Evolutionary conservation across 2,329 filamentous ascomycete genomes (phyloP), one percentile per base, ranked within the genome.

Genomic region (Talaromyces sp.): DNA sequence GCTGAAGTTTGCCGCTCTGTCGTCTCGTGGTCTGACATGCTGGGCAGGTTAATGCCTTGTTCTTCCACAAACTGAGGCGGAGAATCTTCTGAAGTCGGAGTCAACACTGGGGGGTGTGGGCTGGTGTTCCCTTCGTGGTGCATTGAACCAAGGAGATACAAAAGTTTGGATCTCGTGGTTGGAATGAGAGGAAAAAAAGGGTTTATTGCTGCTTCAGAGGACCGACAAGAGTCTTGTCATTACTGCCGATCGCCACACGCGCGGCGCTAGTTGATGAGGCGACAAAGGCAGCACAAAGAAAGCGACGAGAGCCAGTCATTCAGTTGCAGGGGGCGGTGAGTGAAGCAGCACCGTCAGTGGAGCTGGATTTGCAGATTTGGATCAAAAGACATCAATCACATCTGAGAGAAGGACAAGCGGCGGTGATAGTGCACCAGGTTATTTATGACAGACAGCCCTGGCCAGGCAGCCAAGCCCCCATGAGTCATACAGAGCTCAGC

Each of bases 41-140:
- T 58, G 29, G 56, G 54, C 26, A 41, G 3, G 29, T 46, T 17
- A 17, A 21, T 8, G 10, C 19, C 24, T 27, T n/a, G 54, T 27
- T 55, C 50, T 5, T 58, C 29, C 31, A 55, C 19, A 35, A 51
- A 41, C 17, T 58, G 52, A 6, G 58, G 59, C 31, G 41, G 35
- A 14, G 59, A n/a, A 3, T 29, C 38, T 49, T 58, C 41, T 38
- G 56, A 51, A 8, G 52, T 32, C 17, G 56, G 59, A 9, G 51
- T 61, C 24, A 61, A 58, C 11, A 58, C 53, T 14, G 56, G 51
- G 13, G 59, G 31, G 51, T 52, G 50, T 21, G 56, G 38, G 24
- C 31, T 54, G 31, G 59, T 38, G 55, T 56, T 58, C 8, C 58
- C 59, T 55, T 53, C 38, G 38, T 51, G 38, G 55, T 61, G 59